Evolutionary conservation across 176 grass and related monocot genomes (phyloP).

Genomic region (Thinopyrum elongatum): DNA sequence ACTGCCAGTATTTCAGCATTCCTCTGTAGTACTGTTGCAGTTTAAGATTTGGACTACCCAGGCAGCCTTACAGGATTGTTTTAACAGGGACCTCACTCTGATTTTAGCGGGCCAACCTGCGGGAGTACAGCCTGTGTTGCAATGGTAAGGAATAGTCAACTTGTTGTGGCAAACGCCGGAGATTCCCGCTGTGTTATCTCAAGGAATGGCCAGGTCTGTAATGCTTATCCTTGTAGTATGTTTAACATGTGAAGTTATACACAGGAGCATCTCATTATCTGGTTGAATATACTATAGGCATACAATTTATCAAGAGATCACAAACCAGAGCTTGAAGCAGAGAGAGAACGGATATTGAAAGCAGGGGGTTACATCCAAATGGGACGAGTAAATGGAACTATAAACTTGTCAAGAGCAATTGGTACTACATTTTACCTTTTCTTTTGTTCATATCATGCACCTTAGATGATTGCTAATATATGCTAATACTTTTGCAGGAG

Average conservation of each 20-base stretch:
- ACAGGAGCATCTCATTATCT: conserved; percentile 1
- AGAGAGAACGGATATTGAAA: conserved; percentile 91
- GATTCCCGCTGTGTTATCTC: conserved; percentile 96
- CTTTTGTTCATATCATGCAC: conserved; percentile 14
- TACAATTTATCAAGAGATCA: conserved; percentile 94
- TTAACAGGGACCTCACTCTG: conserved; percentile 89
- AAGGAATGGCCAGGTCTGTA: conserved; percentile 77
- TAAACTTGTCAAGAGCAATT: conserved; percentile 92
- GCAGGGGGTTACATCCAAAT: conserved; percentile 88
- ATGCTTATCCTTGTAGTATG: not conserved
- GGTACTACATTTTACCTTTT: conserved; percentile 34
- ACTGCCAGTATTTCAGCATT: not conserved
- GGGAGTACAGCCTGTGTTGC: conserved; percentile 95
- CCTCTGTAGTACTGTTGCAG: not conserved
- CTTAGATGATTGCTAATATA: conserved; percentile 25
- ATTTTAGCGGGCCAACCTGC: conserved; percentile 76
- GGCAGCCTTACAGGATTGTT: conserved; percentile 10
- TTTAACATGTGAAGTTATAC: conserved; percentile 3
- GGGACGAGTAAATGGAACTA: conserved; percentile 93
- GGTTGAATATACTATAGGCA: conserved; percentile 51
- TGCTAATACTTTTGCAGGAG: conserved; percentile 46
- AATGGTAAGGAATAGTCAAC: conserved; percentile 74
- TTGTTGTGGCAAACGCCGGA: conserved; percentile 89
- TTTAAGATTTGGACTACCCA: conserved; percentile 8
- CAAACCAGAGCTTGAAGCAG: conserved; percentile 87